Evolutionary conservation across 116 monocot species (phyloP), one percentile per base, ranked within the genome.

Genomic region (Trichopus zeylanicus): DNA sequence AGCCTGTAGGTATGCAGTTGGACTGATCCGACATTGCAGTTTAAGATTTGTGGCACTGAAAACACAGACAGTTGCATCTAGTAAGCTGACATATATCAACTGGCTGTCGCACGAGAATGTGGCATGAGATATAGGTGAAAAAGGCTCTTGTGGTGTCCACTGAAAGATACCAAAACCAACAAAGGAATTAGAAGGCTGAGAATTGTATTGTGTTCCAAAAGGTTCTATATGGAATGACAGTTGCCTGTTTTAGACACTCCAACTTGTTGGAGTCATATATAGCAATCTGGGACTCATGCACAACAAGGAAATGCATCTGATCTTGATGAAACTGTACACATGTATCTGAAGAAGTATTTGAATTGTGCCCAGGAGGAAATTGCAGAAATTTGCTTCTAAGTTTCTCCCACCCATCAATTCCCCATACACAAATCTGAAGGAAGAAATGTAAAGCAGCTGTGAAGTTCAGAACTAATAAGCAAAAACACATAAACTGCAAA

Each of bases 271-370:
- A 55, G 48, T 95, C 90, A 49, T 76, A 90, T 51, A 95, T 74
- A 27, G 81, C 78, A 55, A 95, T 65, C 57, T 84, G 90, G 18
- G 81, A 87, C 59, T 95, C 86, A 65, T 95, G 90, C 11, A 95
- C 81, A 48, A 48, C 87, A 26, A 95, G 69, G 60, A 90, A 79
- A 38, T 95, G 87, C 20, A 77, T 81, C 70, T 95, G 87, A 74
- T 90, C 81, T 53, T 83, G 76, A 63, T 95, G 90, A 62, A 95
- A 95, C 63, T 95, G 87, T 11, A 95, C 95, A 12, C 69, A 67
- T 10, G 86, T 95, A n/a, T 89, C 94, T 20, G 73, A 74, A 70
- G 78, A 59, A 33, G 69, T 52, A n/a, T 70, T 64, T 32, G 70
- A 7, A 15, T 75, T 61, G 1, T 83, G 65, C 2, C 89, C 86